Base-by-base conservation (phyloP, 192 early-diverging fungal genomes). In the Blastocladiella britannica region DNA sequence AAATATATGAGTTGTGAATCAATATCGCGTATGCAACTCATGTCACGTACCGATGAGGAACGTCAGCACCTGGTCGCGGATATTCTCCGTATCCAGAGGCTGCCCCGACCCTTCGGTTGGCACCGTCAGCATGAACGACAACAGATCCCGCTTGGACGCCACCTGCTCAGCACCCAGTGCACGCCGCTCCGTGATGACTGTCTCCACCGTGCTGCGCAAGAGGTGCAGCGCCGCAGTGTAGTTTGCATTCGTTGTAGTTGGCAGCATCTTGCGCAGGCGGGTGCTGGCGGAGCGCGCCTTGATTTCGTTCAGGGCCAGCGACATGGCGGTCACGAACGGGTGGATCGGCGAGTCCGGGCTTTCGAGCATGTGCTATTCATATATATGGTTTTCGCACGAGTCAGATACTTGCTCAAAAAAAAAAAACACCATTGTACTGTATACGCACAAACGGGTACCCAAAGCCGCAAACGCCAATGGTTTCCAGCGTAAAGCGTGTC, bases 61-160 rank as follows among this genome's bases (percentile, higher is more conserved):
- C 2, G 79, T 79, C 52, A 78, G 66, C 18, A 81, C 72, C 61
- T 81, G 74, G 64, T 81, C 78, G 55, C 74, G 70, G 52, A 81
- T 81, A 27, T 76, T 60, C 24, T 63, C 58, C 43, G 77, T 71
- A 4, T 53, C 53, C 1, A 73, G 37, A 29, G 60, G 53, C 25
- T 64, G 53, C 2, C 61, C 59, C 8, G 73, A 56, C 22, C 64
- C 60, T 26, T 65, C 69, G 15, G 59, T n/a, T n/a, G n/a, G 54
- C 26, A 72, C 74, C 52, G 63, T 75, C 54, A 81, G 58, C 79
- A 81, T 81, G 57, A 63, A 79, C 23, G 62, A 70, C 23, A 78
- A 61, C 53, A 80, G 52, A 55, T 80, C 76, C 37, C 63, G 72
- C 5, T 70, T 58, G 31, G 3, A 18, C 18, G 18, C 51, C 53